These are phyloP conservation scores for Leishmania martiniquensis DNA, from an alignment of 208 protist genomes.

Conservation along the genomic window DNA sequence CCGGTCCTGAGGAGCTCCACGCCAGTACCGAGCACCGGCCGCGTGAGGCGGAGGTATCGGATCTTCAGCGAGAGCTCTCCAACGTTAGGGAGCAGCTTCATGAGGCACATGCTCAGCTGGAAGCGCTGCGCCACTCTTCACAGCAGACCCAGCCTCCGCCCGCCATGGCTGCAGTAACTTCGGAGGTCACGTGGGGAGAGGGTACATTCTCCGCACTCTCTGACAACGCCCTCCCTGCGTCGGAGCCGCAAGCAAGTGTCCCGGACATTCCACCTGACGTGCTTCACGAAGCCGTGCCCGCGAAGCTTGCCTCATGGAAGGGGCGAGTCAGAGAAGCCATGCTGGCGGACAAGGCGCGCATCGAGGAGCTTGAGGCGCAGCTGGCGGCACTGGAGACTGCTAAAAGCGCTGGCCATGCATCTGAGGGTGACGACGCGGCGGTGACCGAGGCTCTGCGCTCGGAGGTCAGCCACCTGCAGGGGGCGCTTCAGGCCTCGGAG, in stretches of 20 bases:
- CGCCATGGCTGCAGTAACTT: background rate
- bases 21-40: background rate
- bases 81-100: background rate
- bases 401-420: background rate
- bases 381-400: slow-evolving; percentile 1
- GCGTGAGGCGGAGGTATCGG: background rate
- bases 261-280: slow-evolving; percentile 16
- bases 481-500: slow-evolving; percentile 16
- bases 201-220: too few species aligned
- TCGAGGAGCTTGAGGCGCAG: slow-evolving; percentile 30
- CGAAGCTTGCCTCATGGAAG: slow-evolving; percentile 40
- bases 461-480: slow-evolving; percentile 29
- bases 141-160: background rate
- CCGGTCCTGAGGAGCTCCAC: background rate
- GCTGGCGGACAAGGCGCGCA: slow-evolving; percentile 34
- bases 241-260: background rate
- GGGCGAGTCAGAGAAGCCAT: slow-evolving; percentile 35
- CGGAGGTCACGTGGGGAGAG: background rate
- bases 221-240: background rate
- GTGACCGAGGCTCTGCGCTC: slow-evolving; percentile 25
- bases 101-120: background rate
- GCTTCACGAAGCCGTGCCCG: slow-evolving; percentile 31
- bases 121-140: background rate
- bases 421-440: background rate
- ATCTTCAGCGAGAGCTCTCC: slow-evolving; percentile 4